Evolutionary conservation across 1,139 yeast species (phyloP), one percentile per base, ranked within the genome.

Genomic region (Blastobotrys ciferrii): DNA sequence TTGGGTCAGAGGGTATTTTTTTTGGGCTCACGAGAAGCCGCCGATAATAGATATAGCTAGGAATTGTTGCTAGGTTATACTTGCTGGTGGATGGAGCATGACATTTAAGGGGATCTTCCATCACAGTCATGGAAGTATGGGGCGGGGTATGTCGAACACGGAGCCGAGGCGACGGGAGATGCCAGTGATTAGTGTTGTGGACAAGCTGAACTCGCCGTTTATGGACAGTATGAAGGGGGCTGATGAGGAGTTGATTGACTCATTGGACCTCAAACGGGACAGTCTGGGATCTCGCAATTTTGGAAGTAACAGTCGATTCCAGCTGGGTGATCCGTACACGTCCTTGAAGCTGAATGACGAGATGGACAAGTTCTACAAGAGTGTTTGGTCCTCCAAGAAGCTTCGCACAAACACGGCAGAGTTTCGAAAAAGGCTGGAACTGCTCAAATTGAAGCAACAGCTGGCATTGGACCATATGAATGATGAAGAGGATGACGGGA

Each of bases 301-400:
- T 32, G 3, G 7, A 15, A 23, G 33, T 23, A 42, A 18, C n/a
- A 18, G 13, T 12, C 17, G 23, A 18, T 20, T n/a, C 37, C 47
- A 41, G 6, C 25, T 30, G 37, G 43, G 37, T 43, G 47, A 46
- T 32, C 48, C 58, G 2, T 57, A 58, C 42, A 46, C 51, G 14
- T 48, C 51, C 25, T 48, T 57, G 25, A 57, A 56, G 43, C 20
- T 54, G 17, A 38, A 46, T 19, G 60, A 56, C 18, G 56, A 55
- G 37, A 55, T 58, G 58, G 50, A 48, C 32, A 37, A 39, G 17
- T 53, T 58, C 39, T 55, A 52, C 43, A 42, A 50, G 12, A 46
- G 45, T 23, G 42, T 48, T 9, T 33, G 50, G 38, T 45, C 36
- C n/a, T 15, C 37, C 13, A 33, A 43, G 28, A 45, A 44, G 38